A percentile compares a stretch with the other conserved stretches of the same genome.
Conservation (phyloP, 2,329 filamentous ascomycete species). For the Hypomyces perniciosus region DNA sequence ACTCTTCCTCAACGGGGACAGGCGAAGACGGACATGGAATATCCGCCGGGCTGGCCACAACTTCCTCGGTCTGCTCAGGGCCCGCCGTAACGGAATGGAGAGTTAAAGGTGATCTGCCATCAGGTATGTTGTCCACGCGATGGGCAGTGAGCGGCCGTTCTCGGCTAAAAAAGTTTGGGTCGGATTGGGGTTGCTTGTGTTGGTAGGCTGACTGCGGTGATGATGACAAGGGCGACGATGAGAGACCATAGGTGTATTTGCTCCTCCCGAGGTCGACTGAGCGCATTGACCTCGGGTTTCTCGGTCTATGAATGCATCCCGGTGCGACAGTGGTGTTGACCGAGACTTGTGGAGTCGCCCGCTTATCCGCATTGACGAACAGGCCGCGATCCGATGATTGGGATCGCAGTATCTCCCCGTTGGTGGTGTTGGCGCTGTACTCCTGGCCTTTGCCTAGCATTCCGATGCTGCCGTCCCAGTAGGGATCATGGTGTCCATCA, state of each 20-base stretch:
- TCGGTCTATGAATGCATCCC: slow-evolving; percentile 49
- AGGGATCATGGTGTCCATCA: slow-evolving; percentile 30
- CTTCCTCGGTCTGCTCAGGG: slow-evolving; percentile 19
- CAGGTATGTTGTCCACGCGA: slow-evolving; percentile 26
- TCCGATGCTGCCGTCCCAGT: slow-evolving; percentile 33
- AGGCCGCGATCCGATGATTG: slow-evolving; percentile 58
- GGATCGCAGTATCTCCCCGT: slow-evolving; percentile 48
- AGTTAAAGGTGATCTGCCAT: slow-evolving; percentile 2
- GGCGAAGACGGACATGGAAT: slow-evolving; percentile 26
- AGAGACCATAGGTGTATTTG: slow-evolving; percentile 23
- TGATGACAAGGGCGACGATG: slow-evolving; percentile 35
- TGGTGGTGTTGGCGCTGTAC: slow-evolving; percentile 12
- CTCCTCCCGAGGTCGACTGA: slow-evolving; percentile 36
- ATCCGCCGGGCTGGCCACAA: slow-evolving; percentile 6
- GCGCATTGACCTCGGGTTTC: slow-evolving; percentile 39
- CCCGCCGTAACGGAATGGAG: slow-evolving; percentile 1
- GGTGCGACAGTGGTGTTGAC: slow-evolving; percentile 57
- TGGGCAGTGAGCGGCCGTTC: slow-evolving; percentile 45
- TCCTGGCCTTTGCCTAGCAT: slow-evolving; percentile 36
- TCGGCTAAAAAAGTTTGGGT: slow-evolving; percentile 35
- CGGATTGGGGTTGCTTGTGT: slow-evolving; percentile 38
- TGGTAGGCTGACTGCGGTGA: slow-evolving; percentile 36
- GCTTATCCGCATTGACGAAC: slow-evolving; percentile 56
- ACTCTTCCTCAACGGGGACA: slow-evolving; percentile 41
- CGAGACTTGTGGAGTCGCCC: slow-evolving; percentile 57